Conservation (phyloP, 176 grass and related monocot genomes). For the Thalia dealbata region DNA sequence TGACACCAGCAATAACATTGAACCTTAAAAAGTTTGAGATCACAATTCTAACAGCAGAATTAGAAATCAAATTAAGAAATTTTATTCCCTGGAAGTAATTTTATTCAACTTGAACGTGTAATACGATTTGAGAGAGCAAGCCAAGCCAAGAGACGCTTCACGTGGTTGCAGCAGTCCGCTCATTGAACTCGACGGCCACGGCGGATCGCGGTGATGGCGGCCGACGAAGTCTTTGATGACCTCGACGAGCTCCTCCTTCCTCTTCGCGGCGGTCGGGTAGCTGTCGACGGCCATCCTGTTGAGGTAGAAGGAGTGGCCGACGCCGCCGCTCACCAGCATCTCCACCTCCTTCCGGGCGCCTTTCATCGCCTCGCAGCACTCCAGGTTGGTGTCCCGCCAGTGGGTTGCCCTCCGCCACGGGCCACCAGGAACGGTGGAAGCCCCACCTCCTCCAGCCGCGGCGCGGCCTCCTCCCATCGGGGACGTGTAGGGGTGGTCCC, state of each 20-base stretch:
- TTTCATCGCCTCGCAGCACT: constrained; percentile 66
- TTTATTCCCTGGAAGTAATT: no score
- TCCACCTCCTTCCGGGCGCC: constrained; percentile 61
- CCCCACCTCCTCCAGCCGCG: constrained; percentile 37
- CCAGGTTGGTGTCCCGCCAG: constrained; percentile 62
- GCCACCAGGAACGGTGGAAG: constrained; percentile 54
- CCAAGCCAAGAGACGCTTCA: no score
- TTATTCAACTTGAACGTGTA: no score
- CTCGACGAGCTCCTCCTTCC: constrained; percentile 46
- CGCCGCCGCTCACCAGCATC: constrained; percentile 46
- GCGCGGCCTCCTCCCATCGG: constrained; percentile 56
- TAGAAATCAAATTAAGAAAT: no score
- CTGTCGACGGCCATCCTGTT: constrained; percentile 74
- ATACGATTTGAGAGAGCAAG: no score
- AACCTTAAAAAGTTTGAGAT: no score
- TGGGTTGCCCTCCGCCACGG: constrained; percentile 59
- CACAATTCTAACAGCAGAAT: no score
- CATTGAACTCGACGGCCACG: no score
- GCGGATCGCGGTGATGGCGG: constrained; percentile 21
- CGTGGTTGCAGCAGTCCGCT: no score
- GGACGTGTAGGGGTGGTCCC: constrained; percentile 71
- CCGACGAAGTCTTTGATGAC: constrained; percentile 52
- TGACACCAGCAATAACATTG: no score
- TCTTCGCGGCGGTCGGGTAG: constrained; percentile 41
- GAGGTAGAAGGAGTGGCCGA: constrained; percentile 86